phyloP scores from a whole-genome alignment of 2,329 filamentous ascomycete genomes.

The Sarocladiaceae sp. region DNA sequence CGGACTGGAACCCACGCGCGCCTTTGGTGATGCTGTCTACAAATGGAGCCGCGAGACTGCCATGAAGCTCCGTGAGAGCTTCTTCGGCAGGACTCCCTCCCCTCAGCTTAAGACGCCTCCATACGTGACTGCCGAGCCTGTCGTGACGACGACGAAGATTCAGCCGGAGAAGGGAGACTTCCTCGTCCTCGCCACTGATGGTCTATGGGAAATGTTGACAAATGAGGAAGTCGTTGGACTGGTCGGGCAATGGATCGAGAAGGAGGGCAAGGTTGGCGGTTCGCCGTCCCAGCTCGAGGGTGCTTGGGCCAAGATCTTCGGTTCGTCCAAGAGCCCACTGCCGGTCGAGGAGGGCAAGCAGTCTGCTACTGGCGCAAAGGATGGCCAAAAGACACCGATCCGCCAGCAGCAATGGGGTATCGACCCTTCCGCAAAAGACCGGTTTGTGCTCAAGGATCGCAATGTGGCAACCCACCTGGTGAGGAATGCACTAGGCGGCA shows the following conservation, averaged over 20 bases:
- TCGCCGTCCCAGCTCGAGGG: constrained; percentile 62
- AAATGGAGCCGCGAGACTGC: constrained; percentile 91
- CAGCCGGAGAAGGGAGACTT: constrained; percentile 90
- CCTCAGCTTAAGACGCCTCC: constrained; percentile 82
- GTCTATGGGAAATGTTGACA: constrained; percentile 97
- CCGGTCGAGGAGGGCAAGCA: constrained; percentile 67
- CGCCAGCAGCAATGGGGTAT: constrained; percentile 90
- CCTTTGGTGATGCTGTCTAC: constrained; percentile 95
- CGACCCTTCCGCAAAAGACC: constrained; percentile 63
- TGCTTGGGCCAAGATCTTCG: constrained; percentile 64
- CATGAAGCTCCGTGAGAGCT: constrained; percentile 74
- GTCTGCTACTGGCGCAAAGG: constrained; percentile 29
- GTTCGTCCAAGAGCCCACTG: constrained; percentile 46
- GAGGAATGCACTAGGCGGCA: constrained; percentile 89
- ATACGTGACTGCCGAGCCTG: constrained; percentile 93
- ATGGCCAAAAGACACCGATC: constrained; percentile 82
- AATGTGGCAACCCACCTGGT: constrained; percentile 96
- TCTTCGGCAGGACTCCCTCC: constrained; percentile 80
- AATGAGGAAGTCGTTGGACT: constrained; percentile 97
- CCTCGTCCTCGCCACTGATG: constrained; percentile 92
- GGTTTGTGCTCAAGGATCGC: constrained; percentile 93
- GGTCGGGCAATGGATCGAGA: constrained; percentile 94
- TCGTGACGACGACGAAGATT: constrained; percentile 90
- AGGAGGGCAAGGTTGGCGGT: constrained; percentile 49
- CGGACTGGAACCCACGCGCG: constrained; percentile 85